Evolutionary conservation across 2,329 filamentous ascomycete species (phyloP), one percentile per base, ranked within the genome.

Genomic region (Tolypocladium capitatum): DNA sequence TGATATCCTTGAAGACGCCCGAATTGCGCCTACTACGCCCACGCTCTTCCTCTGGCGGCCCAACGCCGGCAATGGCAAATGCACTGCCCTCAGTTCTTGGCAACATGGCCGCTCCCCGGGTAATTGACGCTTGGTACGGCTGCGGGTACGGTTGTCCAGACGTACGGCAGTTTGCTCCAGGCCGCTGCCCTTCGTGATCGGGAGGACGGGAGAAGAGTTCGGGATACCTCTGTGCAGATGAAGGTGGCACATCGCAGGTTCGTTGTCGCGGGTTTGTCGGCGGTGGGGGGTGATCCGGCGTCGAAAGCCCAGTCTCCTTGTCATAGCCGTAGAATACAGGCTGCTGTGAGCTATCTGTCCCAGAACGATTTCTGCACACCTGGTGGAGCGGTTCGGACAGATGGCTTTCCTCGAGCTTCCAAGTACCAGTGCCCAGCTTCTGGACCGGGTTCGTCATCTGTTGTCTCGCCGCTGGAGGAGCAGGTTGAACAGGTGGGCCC

Each of bases 331-430:
- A 68, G 38, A 58, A 62, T 1, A 58, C 43, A 1, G 56, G 47
- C 43, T 62, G 61, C 40, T 63, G 66, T 3, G 60, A 58, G 43
- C 52, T 51, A 18, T 55, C 55, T 2, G 61, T 62, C 18, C 58
- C 62, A 21, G 63, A 55, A 20, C 65, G 62, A 44, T 64, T 64
- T 46, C 61, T 62, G 10, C 58, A 54, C 3, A 63, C 56, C 4
- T 52, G 48, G 46, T 67, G 62, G 18, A 78, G 63, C 27, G 76
- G 76, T 51, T 75, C 69, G 1, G 69, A 61, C 33, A 80, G 62
- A 49, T 74, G 68, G 10, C 76, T 79, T 59, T 78, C 74, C 52
- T 78, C 68, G 6, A 75, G 59, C 45, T 71, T 74, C 75, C 76
- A 80, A 18, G 65, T 64, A 0, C 68, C 70, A n/a, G 67, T 68